Evolutionary conservation across 345 rosid species (phyloP).

Genomic region (Nephelium lappaceum): DNA sequence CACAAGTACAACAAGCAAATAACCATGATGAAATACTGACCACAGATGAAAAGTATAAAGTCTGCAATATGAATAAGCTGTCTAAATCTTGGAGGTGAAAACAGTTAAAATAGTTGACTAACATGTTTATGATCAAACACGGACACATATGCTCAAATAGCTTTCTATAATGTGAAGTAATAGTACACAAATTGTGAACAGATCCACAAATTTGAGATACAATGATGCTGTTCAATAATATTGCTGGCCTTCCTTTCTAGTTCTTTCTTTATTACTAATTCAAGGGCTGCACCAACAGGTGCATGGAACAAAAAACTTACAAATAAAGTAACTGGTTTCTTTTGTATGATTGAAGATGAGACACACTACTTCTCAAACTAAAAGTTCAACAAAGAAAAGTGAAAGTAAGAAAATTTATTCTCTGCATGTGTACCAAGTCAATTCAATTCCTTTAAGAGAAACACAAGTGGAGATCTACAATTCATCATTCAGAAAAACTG

Average conservation of each 20-base stretch:
- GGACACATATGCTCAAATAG: neutral
- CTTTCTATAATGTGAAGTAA: neutral
- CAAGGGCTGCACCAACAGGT: neutral
- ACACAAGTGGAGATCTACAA: neutral
- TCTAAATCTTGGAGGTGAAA: neutral
- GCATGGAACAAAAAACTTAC: neutral
- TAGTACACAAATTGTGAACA: neutral
- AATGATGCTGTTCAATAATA: too few species aligned
- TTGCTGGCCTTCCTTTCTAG: too few species aligned
- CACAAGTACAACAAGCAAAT: neutral
- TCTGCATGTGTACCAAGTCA: neutral
- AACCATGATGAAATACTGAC: neutral
- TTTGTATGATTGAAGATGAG: neutral
- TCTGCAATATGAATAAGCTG: neutral
- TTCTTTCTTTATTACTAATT: too few species aligned
- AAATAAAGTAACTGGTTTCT: neutral
- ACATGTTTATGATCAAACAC: neutral
- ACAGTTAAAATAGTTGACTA: neutral
- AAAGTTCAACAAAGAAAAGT: neutral
- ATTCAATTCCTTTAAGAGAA: neutral
- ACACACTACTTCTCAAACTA: neutral
- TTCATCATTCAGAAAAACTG: neutral
- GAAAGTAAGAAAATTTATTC: neutral
- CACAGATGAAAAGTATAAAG: neutral
- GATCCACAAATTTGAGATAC: neutral